Base-by-base conservation (phyloP, 2,329 filamentous ascomycete species). In the Colletotrichum lini region DNA sequence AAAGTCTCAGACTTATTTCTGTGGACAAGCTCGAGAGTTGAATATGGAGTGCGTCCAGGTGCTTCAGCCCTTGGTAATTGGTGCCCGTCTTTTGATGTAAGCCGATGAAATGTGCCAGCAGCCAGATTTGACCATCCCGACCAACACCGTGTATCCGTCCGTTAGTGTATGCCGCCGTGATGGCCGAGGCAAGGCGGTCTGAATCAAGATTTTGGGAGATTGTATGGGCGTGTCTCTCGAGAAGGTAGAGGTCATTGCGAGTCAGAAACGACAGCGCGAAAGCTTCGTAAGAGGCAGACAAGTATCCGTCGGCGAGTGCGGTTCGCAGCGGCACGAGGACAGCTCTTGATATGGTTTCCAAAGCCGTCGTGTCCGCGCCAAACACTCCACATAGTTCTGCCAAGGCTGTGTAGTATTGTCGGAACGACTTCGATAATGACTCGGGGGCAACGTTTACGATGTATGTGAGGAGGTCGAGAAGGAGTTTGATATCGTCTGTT, bases 41-140 rank as follows among this genome's bases (percentile, higher is more conserved):
- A 7, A 85, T 80, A 67, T 90, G 87, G 7, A 91, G 77, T 1
- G 87, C 85, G 63, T 85, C 83, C 7, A 91, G 77, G 73, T 86
- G 87, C 9, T 80, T 77, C 7, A 82, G 76, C 16, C 82, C 82
- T 45, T 82, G 79, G 4, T 76, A 77, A 12, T 78, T 76, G 38
- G 79, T 77, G 16, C 75, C 75, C 56, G 80, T 81, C 12, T 79
- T 80, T 65, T 83, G 82, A 62, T 87, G 85, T 15, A 92, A 79
- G 62, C 88, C 86, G 71, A 93, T 87, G 73, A 92, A 92, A 75
- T 93, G 90, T 16, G 92, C 87, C 38, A 94, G 81, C 38, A 93
- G 84, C 85, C 91, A 92, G 49, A 94, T 79, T 47, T 90, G 86
- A 12, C 82, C 80, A 50, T 85, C 81, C 47, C 81, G 81, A 0